Evolutionary conservation across 2,329 filamentous ascomycete species (phyloP), one percentile per base, ranked within the genome.

Genomic region (Ophiostoma sp.): DNA sequence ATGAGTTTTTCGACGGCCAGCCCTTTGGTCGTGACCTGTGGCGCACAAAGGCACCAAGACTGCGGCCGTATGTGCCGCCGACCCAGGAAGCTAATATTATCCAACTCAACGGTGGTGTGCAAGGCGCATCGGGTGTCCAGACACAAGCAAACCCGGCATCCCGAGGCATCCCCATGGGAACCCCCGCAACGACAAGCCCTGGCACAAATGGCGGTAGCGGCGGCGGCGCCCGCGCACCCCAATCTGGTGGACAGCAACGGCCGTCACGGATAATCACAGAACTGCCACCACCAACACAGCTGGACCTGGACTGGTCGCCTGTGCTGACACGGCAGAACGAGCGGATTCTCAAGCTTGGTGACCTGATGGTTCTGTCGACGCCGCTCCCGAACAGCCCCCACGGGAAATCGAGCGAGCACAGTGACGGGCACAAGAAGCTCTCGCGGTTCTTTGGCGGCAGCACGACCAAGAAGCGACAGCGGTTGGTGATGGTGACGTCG

Each of bases 291-390:
- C 95, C 95, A 0, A 97, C 92, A 68, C 95, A 98, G 78, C 83
- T 99, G 35, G 95, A 99, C 77, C 96, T 99, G 71, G 95, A 99
- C 80, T 99, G 95, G 95, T 97, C 94, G 0, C 95, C 95, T 0
- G 94, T 99, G 4, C 83, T 99, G 70, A 97, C 92, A 11, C 89
- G 90, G 76, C 90, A 88, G 72, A 97, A 98, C 76, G 95, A 99
- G 79, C 88, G 95, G 48, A 99, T 99, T 74, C 80, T 99, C 73
- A 97, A 96, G 79, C 83, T 99, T 31, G 95, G 95, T 1, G 97
- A 99, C 76, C 82, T 97, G 73, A 87, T 93, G 79, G 94, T 99
- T 8, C 84, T 92, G 54, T 90, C 92, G 6, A 87, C 92, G 2
- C 90, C 94, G 11, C 85, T 93, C 69, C 86, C 91, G 11, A 90